Evolutionary conservation across 352 stramenopile species (phyloP).

Genomic region (Phytopythium sindhum): DNA sequence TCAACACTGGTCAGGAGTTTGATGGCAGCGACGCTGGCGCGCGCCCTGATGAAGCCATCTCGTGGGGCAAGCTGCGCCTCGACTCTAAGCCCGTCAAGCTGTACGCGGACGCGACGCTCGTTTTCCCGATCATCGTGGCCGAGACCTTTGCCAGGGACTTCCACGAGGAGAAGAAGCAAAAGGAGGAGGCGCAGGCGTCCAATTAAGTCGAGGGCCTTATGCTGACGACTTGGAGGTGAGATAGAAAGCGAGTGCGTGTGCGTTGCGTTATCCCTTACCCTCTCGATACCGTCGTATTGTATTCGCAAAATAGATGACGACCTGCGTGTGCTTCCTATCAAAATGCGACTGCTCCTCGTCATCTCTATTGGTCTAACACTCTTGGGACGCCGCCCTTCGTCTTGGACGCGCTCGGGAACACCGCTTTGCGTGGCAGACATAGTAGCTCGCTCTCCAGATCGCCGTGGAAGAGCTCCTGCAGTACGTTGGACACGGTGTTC

Average conservation of each 20-base stretch:
- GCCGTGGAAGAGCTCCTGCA: constrained; percentile 81
- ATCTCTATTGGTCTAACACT: not conserved
- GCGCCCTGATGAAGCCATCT: constrained; percentile 98
- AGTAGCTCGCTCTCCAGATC: constrained; percentile 67
- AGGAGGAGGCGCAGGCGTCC: constrained; percentile 8
- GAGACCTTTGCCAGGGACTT: constrained; percentile 99
- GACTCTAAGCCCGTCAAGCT: constrained; percentile 96
- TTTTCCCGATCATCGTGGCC: constrained; percentile 98
- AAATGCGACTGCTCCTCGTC: not conserved
- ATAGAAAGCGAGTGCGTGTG: not conserved
- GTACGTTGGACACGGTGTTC: constrained; percentile 78
- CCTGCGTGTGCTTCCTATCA: not conserved
- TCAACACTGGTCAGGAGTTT: constrained; percentile 98
- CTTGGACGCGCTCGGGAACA: constrained; percentile 27
- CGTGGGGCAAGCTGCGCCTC: constrained; percentile 98
- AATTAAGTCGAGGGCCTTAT: not conserved
- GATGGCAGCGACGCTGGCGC: constrained; percentile 98
- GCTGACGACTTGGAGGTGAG: too few relatives aligned
- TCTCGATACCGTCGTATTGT: constrained; percentile 3
- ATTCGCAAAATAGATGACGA: constrained; percentile 8
- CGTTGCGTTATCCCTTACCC: not conserved
- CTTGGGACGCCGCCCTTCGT: not conserved
- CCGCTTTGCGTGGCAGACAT: constrained; percentile 55
- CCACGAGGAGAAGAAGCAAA: constrained; percentile 42
- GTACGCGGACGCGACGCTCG: constrained; percentile 96